Evolutionary conservation across 2,329 filamentous ascomycete genomes (phyloP).

Genomic region (Pochonia chlamydosporia): DNA sequence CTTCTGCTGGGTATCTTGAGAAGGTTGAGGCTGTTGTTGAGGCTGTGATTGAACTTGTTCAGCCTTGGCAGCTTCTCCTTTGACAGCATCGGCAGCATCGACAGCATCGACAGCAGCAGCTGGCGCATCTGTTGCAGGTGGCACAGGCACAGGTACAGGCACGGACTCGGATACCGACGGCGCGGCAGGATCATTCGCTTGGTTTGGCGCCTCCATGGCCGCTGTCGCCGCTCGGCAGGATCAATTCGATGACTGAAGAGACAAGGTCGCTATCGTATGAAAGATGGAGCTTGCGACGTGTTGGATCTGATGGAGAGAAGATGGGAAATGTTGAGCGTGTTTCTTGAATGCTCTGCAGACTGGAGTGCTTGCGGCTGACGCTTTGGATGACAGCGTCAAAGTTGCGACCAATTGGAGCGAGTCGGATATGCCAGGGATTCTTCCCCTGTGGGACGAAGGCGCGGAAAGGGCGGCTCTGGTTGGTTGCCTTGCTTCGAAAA

Average conservation of each 20-base stretch:
- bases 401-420: constrained; percentile 7
- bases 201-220: constrained; percentile 6
- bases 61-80: neutral
- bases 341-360: neutral
- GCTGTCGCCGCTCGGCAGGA: constrained; percentile 1
- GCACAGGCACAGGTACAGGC: too few species aligned
- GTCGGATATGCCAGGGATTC: neutral
- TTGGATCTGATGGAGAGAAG: neutral
- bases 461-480: neutral
- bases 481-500: constrained; percentile 4
- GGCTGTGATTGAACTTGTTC: constrained; percentile 1
- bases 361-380: neutral
- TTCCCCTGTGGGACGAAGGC: neutral
- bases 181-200: neutral
- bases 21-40: constrained; percentile 12
- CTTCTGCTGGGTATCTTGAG: neutral
- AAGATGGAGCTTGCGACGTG: neutral
- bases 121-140: too few species aligned
- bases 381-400: neutral
- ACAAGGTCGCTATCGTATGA: constrained; percentile 1
- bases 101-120: constrained; percentile 4
- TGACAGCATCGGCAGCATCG: neutral
- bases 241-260: constrained; percentile 1
- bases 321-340: neutral
- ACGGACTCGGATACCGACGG: neutral